phyloP scores from a whole-genome alignment of 2,329 filamentous ascomycete species.

The Xylariaceae sp. region DNA sequence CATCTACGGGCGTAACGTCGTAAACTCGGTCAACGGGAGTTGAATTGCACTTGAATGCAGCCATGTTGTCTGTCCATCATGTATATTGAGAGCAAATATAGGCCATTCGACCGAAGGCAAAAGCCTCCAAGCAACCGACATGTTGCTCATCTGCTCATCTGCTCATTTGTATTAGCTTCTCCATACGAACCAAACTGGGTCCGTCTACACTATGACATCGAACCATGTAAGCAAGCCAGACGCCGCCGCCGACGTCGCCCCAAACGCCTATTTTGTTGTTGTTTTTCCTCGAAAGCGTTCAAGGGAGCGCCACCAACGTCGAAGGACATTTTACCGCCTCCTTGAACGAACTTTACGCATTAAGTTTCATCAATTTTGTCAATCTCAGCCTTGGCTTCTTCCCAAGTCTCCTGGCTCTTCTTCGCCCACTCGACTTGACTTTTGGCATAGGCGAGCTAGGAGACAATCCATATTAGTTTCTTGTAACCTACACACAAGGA shows the following conservation, averaged over 20 bases:
- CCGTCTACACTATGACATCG: slow-evolving; percentile 12
- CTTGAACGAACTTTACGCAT: not conserved
- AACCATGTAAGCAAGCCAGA: not conserved
- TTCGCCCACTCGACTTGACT: slow-evolving; percentile 93
- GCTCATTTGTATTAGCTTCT: slow-evolving; percentile 13
- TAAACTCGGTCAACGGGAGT: not conserved
- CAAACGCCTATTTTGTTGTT: slow-evolving; percentile 1
- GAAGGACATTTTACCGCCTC: not conserved
- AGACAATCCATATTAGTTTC: slow-evolving; percentile 13
- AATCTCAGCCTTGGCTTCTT: slow-evolving; percentile 81
- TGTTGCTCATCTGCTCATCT: slow-evolving; percentile 13
- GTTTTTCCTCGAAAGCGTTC: not conserved
- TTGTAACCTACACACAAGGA: not conserved
- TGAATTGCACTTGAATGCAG: not conserved
- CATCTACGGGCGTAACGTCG: not conserved
- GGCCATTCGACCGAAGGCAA: not conserved
- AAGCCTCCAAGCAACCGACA: not conserved
- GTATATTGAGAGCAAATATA: not conserved
- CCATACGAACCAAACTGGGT: slow-evolving; percentile 13
- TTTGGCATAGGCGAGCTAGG: slow-evolving; percentile 80
- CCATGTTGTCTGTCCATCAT: not conserved
- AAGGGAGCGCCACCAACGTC: not conserved
- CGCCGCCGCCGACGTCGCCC: not conserved
- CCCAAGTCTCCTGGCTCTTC: slow-evolving; percentile 87
- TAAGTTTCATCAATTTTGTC: slow-evolving; percentile 72